Percentiles rank a stretch among this genome's conserved stretches.
Conservation (phyloP, 371 early-diverging fungal genomes). For the Syncephalastrum sp. region DNA sequence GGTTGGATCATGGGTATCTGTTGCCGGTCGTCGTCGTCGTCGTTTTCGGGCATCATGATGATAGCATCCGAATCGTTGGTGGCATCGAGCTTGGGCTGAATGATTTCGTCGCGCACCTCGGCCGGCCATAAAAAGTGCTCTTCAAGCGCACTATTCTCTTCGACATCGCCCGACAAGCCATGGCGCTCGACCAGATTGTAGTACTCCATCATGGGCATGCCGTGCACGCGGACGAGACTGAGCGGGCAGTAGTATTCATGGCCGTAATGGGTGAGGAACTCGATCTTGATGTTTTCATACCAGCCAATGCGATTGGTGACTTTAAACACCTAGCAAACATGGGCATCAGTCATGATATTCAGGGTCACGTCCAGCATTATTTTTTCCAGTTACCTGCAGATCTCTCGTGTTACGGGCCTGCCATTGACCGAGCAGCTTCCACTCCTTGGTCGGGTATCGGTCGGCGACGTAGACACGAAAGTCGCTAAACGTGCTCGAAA, state of each 20-base stretch:
- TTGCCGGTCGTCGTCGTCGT: constrained; percentile 10
- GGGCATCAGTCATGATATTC: too few relatives aligned
- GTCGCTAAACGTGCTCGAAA: constrained; percentile 91
- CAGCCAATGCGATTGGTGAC: constrained; percentile 72
- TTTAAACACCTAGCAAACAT: constrained; percentile 62
- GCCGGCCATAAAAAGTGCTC: constrained; percentile 41
- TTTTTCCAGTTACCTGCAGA: constrained; percentile 61
- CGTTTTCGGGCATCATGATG: constrained; percentile 10
- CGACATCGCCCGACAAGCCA: constrained; percentile 26
- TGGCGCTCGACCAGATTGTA: constrained; percentile 66
- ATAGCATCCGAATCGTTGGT: constrained; percentile 24
- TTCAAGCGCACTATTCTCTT: constrained; percentile 23
- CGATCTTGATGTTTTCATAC: constrained; percentile 86
- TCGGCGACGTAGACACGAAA: constrained; percentile 78
- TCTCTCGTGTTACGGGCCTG: constrained; percentile 82
- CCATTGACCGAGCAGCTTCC: constrained; percentile 83
- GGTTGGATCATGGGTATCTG: constrained; percentile 13
- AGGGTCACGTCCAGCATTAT: background rate
- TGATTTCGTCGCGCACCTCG: constrained; percentile 37
- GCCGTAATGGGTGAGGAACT: constrained; percentile 89
- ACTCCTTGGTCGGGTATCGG: constrained; percentile 83
- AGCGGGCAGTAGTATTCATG: constrained; percentile 94
- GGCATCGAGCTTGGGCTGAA: constrained; percentile 29
- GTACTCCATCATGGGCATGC: constrained; percentile 91
- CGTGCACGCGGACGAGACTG: constrained; percentile 84